These are phyloP conservation scores for Brassica napus DNA, from an alignment of 345 rosid species.

Conservation along the genomic window DNA sequence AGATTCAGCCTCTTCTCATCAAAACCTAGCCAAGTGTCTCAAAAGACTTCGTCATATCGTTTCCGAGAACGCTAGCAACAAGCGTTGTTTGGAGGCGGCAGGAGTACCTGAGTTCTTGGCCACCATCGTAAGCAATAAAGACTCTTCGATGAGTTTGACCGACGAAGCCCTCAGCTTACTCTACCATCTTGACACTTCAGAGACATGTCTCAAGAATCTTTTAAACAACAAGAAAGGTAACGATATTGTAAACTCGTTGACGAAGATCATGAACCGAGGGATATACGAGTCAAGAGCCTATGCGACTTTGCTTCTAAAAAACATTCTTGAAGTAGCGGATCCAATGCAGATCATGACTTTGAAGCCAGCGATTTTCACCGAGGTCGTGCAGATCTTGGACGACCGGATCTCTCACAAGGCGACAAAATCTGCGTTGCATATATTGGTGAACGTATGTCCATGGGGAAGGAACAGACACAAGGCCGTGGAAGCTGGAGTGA, in stretches of 20 bases:
- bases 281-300: conserved; percentile 49
- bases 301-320: conserved; percentile 44
- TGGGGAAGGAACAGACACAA: conserved; percentile 75
- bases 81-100: conserved; percentile 66
- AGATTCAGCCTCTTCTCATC: conserved; percentile 50
- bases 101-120: conserved; percentile 73
- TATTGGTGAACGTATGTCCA: conserved; percentile 49
- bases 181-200: conserved; percentile 60
- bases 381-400: conserved; percentile 50
- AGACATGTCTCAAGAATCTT: conserved; percentile 58
- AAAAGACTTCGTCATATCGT: conserved; percentile 54
- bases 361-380: conserved; percentile 43
- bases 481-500: conserved; percentile 61
- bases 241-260: conserved; percentile 50
- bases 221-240: conserved; percentile 46
- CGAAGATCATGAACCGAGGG: conserved; percentile 50
- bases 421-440: conserved; percentile 57
- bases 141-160: conserved; percentile 18
- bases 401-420: conserved; percentile 64
- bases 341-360: conserved; percentile 50
- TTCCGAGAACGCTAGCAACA: conserved; percentile 56
- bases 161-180: conserved; percentile 72
- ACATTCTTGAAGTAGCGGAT: conserved; percentile 57
- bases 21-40: conserved; percentile 51
- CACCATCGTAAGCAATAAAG: conserved; percentile 36